Evolutionary conservation across 345 rosid species (phyloP).

Genomic region (Atalantia buxifolia): DNA sequence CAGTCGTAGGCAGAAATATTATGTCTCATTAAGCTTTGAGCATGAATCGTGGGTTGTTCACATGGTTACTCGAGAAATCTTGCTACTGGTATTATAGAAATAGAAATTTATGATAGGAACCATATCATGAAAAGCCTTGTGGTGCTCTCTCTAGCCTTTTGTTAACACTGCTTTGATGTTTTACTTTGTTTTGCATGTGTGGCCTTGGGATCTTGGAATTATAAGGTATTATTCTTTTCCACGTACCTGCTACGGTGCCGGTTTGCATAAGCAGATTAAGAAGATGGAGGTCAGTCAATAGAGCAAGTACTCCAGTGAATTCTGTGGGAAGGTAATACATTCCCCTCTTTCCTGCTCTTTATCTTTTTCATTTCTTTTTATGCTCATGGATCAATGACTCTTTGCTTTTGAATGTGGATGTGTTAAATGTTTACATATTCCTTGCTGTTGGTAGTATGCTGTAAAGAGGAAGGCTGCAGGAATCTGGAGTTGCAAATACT

Average conservation of each 20-base stretch:
- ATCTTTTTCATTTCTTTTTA: not conserved
- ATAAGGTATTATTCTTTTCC: too few species aligned
- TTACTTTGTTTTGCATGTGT: too few species aligned
- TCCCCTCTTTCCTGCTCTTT: too few species aligned
- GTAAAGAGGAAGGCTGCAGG: conserved; percentile 66
- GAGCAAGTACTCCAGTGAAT: conserved; percentile 76
- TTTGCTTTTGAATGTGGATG: not conserved
- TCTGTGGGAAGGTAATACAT: conserved; percentile 63
- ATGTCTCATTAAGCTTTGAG: not conserved
- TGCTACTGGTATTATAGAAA: not conserved
- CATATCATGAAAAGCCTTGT: not conserved
- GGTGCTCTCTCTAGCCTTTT: not conserved
- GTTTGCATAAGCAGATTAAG: conserved; percentile 76
- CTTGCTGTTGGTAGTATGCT: conserved; percentile 32
- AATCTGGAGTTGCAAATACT: conserved; percentile 68
- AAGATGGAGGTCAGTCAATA: conserved; percentile 79
- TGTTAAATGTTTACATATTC: not conserved
- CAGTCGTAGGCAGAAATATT: too few species aligned
- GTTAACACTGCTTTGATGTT: too few species aligned
- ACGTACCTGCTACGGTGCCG: too few species aligned
- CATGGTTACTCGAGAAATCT: not conserved
- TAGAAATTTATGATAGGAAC: not conserved
- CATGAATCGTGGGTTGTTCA: not conserved
- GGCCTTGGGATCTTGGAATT: too few species aligned
- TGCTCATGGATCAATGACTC: not conserved